Percentiles rank a stretch among this genome's conserved stretches.
phyloP scores from a whole-genome alignment of 2,329 filamentous ascomycete genomes.

The Pseudogymnoascus sp. region DNA sequence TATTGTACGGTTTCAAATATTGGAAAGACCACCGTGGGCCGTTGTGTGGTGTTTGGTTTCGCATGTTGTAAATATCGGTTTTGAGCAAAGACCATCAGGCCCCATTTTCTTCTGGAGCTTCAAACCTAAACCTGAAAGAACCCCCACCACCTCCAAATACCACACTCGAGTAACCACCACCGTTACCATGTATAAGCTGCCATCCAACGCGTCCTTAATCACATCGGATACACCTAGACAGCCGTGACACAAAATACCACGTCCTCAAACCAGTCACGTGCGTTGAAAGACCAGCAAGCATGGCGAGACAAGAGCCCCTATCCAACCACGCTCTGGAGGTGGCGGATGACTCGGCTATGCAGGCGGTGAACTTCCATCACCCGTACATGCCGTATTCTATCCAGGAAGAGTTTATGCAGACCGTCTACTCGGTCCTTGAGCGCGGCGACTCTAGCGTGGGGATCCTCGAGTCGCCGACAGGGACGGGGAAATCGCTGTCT shows the following conservation, averaged over 20 bases:
- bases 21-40: neutral
- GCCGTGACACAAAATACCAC: neutral
- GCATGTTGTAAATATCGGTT: neutral
- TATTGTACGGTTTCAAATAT: neutral
- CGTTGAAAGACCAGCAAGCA: neutral
- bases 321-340: neutral
- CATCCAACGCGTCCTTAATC: neutral
- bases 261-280: neutral
- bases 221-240: neutral
- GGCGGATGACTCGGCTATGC: neutral
- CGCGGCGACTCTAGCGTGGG: slow-evolving; percentile 45
- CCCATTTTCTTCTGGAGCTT: neutral
- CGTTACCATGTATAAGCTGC: neutral
- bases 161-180: neutral
- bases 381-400: slow-evolving; percentile 64
- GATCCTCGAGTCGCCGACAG: slow-evolving; percentile 67
- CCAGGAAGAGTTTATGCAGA: slow-evolving; percentile 62
- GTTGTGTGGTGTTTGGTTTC: neutral
- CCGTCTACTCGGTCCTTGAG: slow-evolving; percentile 59
- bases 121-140: neutral
- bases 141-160: neutral
- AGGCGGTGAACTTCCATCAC: slow-evolving; percentile 51
- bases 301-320: neutral
- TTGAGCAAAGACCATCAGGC: neutral
- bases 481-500: slow-evolving; percentile 64